A percentile compares a stretch with the other conserved stretches of the same genome.
phyloP scores from a whole-genome alignment of 2,329 filamentous ascomycete genomes.

The Microthyrium microscopicum region DNA sequence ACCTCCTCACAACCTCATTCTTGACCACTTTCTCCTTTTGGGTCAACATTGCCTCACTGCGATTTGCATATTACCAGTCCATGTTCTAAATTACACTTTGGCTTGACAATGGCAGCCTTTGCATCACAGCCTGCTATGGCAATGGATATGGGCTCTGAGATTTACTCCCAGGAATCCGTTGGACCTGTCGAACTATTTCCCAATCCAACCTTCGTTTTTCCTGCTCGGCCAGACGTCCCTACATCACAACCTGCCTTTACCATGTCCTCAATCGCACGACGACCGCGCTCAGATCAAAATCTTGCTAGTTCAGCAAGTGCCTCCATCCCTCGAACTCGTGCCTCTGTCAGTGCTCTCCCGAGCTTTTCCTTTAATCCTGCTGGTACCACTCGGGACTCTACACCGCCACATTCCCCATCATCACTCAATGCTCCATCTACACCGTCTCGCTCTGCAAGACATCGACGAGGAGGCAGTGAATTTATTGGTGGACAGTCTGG shows the following conservation, averaged over 20 bases:
- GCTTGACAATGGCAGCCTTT: no score
- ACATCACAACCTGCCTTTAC: constrained; percentile 11
- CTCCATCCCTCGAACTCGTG: constrained; percentile 20
- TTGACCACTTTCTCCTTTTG: no score
- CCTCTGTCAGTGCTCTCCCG: constrained; percentile 27
- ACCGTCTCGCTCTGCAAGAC: constrained; percentile 41
- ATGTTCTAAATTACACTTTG: no score
- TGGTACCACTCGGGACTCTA: constrained; percentile 16
- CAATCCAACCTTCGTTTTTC: constrained; percentile 33
- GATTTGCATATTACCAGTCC: no score
- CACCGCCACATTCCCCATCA: constrained; percentile 24
- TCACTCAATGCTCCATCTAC: constrained; percentile 19
- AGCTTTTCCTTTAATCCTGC: constrained; percentile 33
- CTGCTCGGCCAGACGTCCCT: constrained; percentile 22
- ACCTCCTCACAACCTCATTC: no score
- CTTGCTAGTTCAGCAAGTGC: no score
- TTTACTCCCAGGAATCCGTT: no score
- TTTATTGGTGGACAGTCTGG: constrained; percentile 59
- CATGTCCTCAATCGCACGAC: constrained; percentile 16
- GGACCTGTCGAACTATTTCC: constrained; percentile 23
- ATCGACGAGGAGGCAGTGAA: constrained; percentile 67
- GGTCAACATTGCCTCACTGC: no score
- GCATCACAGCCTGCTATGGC: no score
- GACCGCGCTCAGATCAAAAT: constrained; percentile 22
- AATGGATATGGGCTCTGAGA: no score